Base-by-base conservation (phyloP, 345 rosid genomes). In the Brassica carinata region DNA sequence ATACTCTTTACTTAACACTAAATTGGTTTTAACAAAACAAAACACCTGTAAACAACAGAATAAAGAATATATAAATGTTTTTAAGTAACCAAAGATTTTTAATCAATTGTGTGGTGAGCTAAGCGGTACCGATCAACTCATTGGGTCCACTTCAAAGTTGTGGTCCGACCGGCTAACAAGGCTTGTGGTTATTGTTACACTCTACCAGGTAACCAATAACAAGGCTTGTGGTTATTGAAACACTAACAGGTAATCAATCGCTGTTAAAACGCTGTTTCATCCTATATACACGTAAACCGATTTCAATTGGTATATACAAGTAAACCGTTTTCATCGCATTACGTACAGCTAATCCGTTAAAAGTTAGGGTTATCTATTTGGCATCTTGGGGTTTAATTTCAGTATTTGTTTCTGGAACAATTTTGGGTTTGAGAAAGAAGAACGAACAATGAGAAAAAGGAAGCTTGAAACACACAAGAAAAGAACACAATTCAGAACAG, bases 121-220 rank as follows among this genome's bases (percentile, higher is more conserved):
- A 67, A 68, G 18, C 33, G 36, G 48, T n/a, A 3, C 62, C 62
- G 11, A 73, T 73, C 68, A 67, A 53, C 51, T 66, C 68, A 72
- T 27, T 15, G 64, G 78, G 83, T 59, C 83, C 78, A 79, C 74
- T 67, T 73, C 43, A 45, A 67, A 79, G 57, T 73, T 79, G 69
- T 45, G 64, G 74, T 61, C 61, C 64, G 38, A 72, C 82, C 67
- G 34, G 48, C 36, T 67, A 72, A 58, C 38, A 71, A 53, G 17
- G 18, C 55, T 55, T 67, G 23, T 55, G 59, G 59, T 15, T 53
- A n/a, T 53, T 53, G 59, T 15, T n/a, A 53, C 57, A 48, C 57
- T 48, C 1, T 14, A 14, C 14, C 17, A 48, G 57, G 57, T 48
- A 48, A 48, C 6, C 57, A 48, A 48, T 48, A 43, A 43, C 51